A percentile compares a stretch with the other conserved stretches of the same genome.
phyloP scores from a whole-genome alignment of 2,329 filamentous ascomycete genomes.

The Penicillium aurantiogriseum region DNA sequence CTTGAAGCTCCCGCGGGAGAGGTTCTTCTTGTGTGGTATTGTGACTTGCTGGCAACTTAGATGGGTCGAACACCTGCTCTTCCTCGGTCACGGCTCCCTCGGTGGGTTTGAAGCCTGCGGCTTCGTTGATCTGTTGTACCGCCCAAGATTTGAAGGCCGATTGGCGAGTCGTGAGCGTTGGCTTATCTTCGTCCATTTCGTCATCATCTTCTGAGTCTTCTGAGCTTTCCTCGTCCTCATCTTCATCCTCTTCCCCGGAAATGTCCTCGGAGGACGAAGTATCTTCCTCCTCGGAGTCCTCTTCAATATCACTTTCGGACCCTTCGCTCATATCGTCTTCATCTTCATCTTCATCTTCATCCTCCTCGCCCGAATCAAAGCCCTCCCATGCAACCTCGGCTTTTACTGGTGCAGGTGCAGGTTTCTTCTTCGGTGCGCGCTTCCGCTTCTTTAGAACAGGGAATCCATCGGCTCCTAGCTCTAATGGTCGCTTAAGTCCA shows the following conservation, averaged over 20 bases:
- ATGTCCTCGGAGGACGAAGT: slow-evolving; percentile 14
- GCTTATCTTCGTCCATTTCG: slow-evolving; percentile 16
- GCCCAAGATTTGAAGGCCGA: slow-evolving; percentile 95
- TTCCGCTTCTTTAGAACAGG: slow-evolving; percentile 83
- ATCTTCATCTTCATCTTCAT: slow-evolving; percentile 31
- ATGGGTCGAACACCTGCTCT: slow-evolving; percentile 33
- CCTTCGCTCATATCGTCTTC: slow-evolving; percentile 23
- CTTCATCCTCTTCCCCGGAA: slow-evolving; percentile 16
- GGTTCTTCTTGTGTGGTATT: slow-evolving; percentile 41
- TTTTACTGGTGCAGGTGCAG: slow-evolving; percentile 30
- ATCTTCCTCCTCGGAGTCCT: slow-evolving; percentile 30
- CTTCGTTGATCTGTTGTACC: slow-evolving; percentile 77
- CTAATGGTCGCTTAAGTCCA: slow-evolving; percentile 83
- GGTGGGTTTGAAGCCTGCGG: slow-evolving; percentile 65
- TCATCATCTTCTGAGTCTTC: slow-evolving; percentile 25
- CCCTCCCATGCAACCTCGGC: slow-evolving; percentile 47
- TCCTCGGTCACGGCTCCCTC: slow-evolving; percentile 32
- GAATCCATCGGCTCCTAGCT: slow-evolving; percentile 72
- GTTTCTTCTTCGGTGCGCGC: slow-evolving; percentile 55
- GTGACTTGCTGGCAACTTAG: slow-evolving; percentile 37
- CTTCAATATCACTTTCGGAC: slow-evolving; percentile 25
- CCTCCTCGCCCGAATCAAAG: slow-evolving; percentile 46
- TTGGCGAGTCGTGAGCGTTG: slow-evolving; percentile 36
- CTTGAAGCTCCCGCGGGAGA: slow-evolving; percentile 39
- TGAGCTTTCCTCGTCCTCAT: slow-evolving; percentile 22